phyloP scores from a whole-genome alignment of 345 rosid genomes.

The Lumnitzera racemosa region DNA sequence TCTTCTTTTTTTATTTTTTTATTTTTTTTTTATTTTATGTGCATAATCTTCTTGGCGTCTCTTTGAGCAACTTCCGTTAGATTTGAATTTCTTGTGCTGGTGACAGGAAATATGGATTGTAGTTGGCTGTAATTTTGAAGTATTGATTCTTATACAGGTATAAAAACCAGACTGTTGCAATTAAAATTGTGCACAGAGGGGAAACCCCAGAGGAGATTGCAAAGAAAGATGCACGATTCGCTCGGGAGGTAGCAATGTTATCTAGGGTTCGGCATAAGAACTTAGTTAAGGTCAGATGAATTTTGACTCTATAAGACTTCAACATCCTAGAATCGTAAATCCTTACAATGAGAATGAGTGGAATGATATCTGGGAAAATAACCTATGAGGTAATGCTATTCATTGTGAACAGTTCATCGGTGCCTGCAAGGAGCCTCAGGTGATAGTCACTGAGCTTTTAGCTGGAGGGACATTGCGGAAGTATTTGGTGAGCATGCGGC shows the following conservation, averaged over 20 bases:
- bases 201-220: constrained; percentile 76
- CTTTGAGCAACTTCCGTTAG: background rate
- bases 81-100: background rate
- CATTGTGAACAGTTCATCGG: constrained; percentile 65
- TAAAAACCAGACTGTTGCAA: constrained; percentile 84
- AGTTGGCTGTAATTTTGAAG: background rate
- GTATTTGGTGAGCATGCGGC: constrained; percentile 74
- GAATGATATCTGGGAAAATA: too few relatives aligned
- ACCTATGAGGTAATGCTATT: constrained; percentile 1
- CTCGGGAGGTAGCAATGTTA: constrained; percentile 85
- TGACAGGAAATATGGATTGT: background rate
- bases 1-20: too few relatives aligned
- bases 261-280: constrained; percentile 91
- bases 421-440: constrained; percentile 97
- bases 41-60: too few relatives aligned
- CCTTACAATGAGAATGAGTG: too few relatives aligned
- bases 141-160: constrained; percentile 33
- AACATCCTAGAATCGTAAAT: too few relatives aligned
- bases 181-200: constrained; percentile 76
- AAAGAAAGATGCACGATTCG: constrained; percentile 74
- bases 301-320: background rate
- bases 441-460: constrained; percentile 87
- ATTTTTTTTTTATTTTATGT: too few relatives aligned
- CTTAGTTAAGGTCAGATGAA: constrained; percentile 61
- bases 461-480: constrained; percentile 79